These are phyloP conservation scores for Secale cereale DNA, from an alignment of 176 grass and related monocot genomes.

Conservation along the genomic window DNA sequence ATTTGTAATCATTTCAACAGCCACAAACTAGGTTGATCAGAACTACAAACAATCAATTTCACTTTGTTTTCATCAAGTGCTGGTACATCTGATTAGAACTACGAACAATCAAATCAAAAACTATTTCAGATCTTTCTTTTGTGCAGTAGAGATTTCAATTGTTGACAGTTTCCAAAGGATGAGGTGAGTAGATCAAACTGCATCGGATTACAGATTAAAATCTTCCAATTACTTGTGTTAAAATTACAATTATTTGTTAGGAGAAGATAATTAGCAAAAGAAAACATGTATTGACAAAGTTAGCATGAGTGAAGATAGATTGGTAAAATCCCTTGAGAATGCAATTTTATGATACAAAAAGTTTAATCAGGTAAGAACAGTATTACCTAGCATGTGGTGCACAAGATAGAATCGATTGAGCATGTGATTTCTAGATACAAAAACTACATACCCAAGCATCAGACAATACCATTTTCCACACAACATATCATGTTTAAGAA, in stretches of 20 bases:
- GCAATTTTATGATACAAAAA: not conserved
- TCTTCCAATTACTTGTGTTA: not conserved
- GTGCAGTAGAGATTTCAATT: not conserved
- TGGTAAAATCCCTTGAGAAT: not conserved
- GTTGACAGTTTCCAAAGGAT: not conserved
- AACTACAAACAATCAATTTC: not conserved
- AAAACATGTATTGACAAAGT: not conserved
- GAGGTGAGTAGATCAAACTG: not conserved
- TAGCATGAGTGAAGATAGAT: not conserved
- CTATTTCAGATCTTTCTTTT: not conserved
- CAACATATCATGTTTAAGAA: not conserved
- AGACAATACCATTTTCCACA: not conserved
- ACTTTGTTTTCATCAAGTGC: not conserved
- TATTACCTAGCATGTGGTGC: not conserved
- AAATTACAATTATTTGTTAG: not conserved
- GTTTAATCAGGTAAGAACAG: not conserved
- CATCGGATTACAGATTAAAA: not conserved
- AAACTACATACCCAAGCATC: constrained; percentile 5
- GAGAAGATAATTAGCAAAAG: not conserved
- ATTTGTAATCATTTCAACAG: not conserved
- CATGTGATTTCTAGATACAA: too few relatives aligned
- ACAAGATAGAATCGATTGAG: too few relatives aligned
- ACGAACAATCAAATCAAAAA: not conserved
- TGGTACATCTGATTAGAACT: not conserved
- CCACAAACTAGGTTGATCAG: not conserved